Evolutionary conservation across 108 stramenopile genomes (phyloP).

Genomic region (Skeletonema costatum): DNA sequence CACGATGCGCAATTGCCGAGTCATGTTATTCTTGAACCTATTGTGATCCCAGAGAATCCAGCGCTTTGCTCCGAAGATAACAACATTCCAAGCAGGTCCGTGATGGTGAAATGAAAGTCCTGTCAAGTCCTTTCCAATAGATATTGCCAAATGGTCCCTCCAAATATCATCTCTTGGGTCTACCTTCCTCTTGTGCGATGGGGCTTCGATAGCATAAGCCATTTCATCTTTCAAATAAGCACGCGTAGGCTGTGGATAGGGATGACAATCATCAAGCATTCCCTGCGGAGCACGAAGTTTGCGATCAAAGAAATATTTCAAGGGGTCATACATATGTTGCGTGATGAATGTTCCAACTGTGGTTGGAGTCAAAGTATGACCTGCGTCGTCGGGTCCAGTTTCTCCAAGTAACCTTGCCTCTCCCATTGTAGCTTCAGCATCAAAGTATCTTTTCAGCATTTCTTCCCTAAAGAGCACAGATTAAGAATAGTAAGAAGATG

Average conservation of each 20-base stretch:
- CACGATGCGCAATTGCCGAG: conserved; percentile 20
- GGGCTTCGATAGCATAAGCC: conserved; percentile 13
- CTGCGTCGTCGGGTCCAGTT: conserved; percentile 41
- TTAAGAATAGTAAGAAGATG: not conserved
- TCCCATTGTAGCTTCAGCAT: conserved; percentile 48
- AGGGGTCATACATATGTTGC: conserved; percentile 44
- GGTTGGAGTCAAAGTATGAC: conserved; percentile 29
- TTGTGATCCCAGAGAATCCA: conserved; percentile 47
- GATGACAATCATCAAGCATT: conserved; percentile 40
- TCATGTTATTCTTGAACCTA: conserved; percentile 24
- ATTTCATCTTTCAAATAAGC: conserved; percentile 31
- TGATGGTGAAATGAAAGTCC: conserved; percentile 47
- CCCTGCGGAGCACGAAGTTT: conserved; percentile 42
- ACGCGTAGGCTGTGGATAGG: conserved; percentile 47
- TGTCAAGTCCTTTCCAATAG: conserved; percentile 41
- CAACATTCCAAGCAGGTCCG: conserved; percentile 46
- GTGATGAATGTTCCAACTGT: conserved; percentile 44
- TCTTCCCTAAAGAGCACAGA: conserved; percentile 21
- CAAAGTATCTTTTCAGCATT: conserved; percentile 31
- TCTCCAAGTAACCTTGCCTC: conserved; percentile 34
- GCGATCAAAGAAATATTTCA: conserved; percentile 54
- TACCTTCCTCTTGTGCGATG: conserved; percentile 26
- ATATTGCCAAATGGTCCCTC: conserved; percentile 46
- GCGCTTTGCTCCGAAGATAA: conserved; percentile 38
- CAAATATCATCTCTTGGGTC: conserved; percentile 26